Conservation (phyloP, 495 filamentous ascomycete species). For the Neurospora sp. region DNA sequence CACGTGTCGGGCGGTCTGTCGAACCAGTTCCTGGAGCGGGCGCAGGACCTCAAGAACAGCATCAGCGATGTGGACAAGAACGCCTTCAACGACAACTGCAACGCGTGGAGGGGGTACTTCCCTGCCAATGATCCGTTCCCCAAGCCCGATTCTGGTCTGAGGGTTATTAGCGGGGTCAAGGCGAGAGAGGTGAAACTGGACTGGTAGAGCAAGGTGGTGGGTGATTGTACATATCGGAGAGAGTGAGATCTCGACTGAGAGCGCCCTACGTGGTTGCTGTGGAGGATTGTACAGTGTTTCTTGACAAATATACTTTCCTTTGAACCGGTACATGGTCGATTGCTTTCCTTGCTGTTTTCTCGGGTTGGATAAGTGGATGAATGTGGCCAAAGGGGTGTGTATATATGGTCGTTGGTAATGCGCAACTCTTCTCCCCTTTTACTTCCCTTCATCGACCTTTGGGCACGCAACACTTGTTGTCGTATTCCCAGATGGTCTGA, state of each 20-base stretch:
- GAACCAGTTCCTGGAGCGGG: constrained; percentile 39
- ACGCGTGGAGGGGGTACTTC: constrained; percentile 16
- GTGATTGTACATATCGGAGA: neutral
- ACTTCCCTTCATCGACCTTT: neutral
- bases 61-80: constrained; percentile 9
- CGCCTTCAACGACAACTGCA: constrained; percentile 16
- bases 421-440: neutral
- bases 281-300: neutral
- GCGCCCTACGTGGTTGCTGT: neutral
- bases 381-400: neutral
- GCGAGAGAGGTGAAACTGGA: neutral
- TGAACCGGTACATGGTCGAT: neutral
- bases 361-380: neutral
- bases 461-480: neutral
- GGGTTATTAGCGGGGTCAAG: constrained; percentile 6
- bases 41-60: constrained; percentile 15
- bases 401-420: neutral
- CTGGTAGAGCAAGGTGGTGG: neutral
- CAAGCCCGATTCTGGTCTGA: constrained; percentile 21
- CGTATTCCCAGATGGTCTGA: neutral
- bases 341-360: neutral
- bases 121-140: constrained; percentile 12
- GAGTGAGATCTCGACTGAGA: neutral
- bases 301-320: neutral
- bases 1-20: constrained; percentile 40